Conservation (phyloP, 768 basidiomycete genomes). For the Rhizopogon rudus region DNA sequence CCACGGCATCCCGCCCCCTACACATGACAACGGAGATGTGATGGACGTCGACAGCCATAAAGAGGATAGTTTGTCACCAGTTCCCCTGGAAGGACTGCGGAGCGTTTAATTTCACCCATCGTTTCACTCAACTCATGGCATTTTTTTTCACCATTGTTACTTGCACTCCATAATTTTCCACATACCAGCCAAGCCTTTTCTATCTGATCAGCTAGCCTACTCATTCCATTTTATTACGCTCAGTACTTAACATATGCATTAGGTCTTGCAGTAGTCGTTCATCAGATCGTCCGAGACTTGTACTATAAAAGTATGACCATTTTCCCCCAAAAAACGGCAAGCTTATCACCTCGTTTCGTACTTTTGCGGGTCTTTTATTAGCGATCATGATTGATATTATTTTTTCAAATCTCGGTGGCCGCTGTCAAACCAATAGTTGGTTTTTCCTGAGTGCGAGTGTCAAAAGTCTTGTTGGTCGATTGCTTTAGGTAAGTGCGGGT, state of each 20-base stretch:
- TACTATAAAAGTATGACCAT: neutral
- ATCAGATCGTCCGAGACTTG: neutral
- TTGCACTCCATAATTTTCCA: constrained; percentile 22
- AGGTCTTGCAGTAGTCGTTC: neutral
- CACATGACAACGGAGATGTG: constrained; percentile 1
- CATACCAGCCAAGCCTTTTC: constrained; percentile 13
- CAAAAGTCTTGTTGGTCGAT: neutral
- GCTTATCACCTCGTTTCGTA: neutral
- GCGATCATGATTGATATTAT: neutral
- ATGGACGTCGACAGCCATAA: constrained; percentile 21
- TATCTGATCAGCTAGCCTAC: constrained; percentile 24
- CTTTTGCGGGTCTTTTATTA: neutral
- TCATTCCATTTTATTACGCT: constrained; percentile 20
- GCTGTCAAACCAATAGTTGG: neutral
- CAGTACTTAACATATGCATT: constrained; percentile 13
- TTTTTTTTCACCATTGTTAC: constrained; percentile 11
- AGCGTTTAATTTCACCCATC: constrained; percentile 6
- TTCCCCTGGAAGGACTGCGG: constrained; percentile 13
- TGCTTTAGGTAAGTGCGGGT: constrained; percentile 1
- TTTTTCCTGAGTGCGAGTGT: neutral
- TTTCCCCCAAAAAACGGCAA: neutral
- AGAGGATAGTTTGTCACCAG: constrained; percentile 12
- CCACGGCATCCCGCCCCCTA: constrained; percentile 1
- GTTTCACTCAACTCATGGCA: constrained; percentile 5
- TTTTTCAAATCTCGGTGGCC: neutral